Conservation (phyloP, 2,329 filamentous ascomycete species). For the Pseudopyricularia cyperi region DNA sequence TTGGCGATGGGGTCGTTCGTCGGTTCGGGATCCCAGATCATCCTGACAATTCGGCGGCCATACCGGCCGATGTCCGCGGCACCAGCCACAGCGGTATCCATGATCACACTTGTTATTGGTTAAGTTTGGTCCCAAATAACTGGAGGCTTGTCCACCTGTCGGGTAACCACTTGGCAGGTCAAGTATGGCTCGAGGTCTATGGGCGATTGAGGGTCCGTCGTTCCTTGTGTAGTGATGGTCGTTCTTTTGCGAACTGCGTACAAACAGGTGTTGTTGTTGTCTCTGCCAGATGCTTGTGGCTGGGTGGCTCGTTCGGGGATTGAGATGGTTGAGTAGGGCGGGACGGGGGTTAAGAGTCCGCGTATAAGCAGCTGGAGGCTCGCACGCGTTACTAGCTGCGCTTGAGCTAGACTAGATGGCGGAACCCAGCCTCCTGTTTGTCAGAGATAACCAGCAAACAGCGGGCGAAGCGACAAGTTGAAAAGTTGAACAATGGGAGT, state of each 20-base stretch:
- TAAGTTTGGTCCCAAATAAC: neutral
- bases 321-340: neutral
- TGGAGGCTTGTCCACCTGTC: neutral
- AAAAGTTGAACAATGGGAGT: no score
- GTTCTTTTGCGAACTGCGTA: neutral
- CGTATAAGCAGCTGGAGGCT: neutral
- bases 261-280: neutral
- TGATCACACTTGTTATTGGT: constrained; percentile 4
- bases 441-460: no score
- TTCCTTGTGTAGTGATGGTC: neutral
- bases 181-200: neutral
- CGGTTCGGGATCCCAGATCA: constrained; percentile 85
- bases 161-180: neutral
- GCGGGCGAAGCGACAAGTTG: no score
- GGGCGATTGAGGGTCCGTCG: neutral
- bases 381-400: no score
- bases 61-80: constrained; percentile 62
- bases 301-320: neutral
- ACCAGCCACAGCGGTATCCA: constrained; percentile 23
- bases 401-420: no score
- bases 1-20: constrained; percentile 59
- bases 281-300: neutral
- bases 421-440: neutral
- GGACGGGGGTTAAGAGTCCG: neutral
- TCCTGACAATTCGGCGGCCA: constrained; percentile 73